Base-by-base conservation (phyloP, 306 rosid genomes). In the Corylus avellana region DNA sequence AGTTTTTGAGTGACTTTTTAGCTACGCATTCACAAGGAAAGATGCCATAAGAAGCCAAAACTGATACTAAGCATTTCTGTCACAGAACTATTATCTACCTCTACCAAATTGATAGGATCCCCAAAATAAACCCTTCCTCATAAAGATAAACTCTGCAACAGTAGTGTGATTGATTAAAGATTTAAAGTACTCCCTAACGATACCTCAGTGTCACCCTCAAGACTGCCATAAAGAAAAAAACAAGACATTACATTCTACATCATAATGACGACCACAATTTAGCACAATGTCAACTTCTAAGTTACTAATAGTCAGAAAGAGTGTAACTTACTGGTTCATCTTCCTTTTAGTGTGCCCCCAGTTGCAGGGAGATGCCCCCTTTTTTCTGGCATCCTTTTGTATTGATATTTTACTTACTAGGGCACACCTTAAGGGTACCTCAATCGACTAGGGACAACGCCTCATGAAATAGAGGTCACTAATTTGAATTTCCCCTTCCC, bases 271-370 rank as follows among this genome's bases (percentile, higher is more conserved):
- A n/a, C 47, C 77, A 57, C 10, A 17, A 42, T 74, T 46, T 42
- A 39, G 69, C 35, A 56, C 62, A 3, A 56, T 27, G 51, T 61
- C 62, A 47, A 1, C 44, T 32, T 3, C 56, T 46, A 75, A 25
- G 51, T 55, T 71, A 11, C 50, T 70, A 39, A 42, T 47, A 72
- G 53, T 75, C 54, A 76, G 68, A 72, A 75, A 49, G 55, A 75
- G 69, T 22, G 48, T 50, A 39, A 53, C 68, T 62, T 44, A 49
- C 51, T 42, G 46, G 63, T 80, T 61, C 68, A 55, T 67, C 49
- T 22, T 49, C 54, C 35, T 46, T 42, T 62, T 62, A 7, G 42
- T 29, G 68, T 62, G 12, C 68, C 42, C 27, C 68, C 27, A 11
- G 42, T 29, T 27, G 18, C 20, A 35, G 70, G 42, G 20, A 64